These are phyloP conservation scores for Russula compacta DNA, from an alignment of 768 basidiomycete species.

Conservation along the genomic window DNA sequence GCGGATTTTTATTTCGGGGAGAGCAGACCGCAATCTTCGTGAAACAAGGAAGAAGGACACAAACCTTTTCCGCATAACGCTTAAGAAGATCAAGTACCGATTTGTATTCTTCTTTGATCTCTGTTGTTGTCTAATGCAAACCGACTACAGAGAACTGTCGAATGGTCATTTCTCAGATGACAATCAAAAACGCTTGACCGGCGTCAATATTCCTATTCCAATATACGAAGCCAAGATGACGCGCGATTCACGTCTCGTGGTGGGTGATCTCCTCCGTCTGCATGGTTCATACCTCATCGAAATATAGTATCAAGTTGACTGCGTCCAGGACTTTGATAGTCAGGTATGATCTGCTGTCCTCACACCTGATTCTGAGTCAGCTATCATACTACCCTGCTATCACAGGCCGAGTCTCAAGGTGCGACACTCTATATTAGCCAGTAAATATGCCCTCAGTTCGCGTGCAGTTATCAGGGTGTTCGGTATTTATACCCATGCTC, in stretches of 20 bases:
- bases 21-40: constrained; percentile 42
- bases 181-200: constrained; percentile 54
- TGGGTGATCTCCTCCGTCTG: not conserved
- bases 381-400: not conserved
- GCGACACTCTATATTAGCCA: not conserved
- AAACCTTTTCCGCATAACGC: constrained; percentile 41
- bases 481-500: constrained; percentile 41
- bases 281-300: not conserved
- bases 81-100: constrained; percentile 59
- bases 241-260: constrained; percentile 24
- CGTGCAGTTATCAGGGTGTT: constrained; percentile 39
- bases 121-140: not conserved
- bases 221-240: constrained; percentile 63
- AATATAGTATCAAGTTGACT: constrained; percentile 22
- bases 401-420: constrained; percentile 35
- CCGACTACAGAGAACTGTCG: constrained; percentile 47
- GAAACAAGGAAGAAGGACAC: constrained; percentile 37
- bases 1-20: constrained; percentile 46
- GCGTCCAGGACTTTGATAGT: constrained; percentile 18
- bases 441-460: not conserved
- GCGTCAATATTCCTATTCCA: constrained; percentile 37
- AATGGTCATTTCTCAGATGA: constrained; percentile 59
- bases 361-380: not conserved
- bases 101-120: not conserved
- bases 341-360: not conserved